phyloP scores from a whole-genome alignment of 2,329 filamentous ascomycete species.

The Arthrinium puccinioides region DNA sequence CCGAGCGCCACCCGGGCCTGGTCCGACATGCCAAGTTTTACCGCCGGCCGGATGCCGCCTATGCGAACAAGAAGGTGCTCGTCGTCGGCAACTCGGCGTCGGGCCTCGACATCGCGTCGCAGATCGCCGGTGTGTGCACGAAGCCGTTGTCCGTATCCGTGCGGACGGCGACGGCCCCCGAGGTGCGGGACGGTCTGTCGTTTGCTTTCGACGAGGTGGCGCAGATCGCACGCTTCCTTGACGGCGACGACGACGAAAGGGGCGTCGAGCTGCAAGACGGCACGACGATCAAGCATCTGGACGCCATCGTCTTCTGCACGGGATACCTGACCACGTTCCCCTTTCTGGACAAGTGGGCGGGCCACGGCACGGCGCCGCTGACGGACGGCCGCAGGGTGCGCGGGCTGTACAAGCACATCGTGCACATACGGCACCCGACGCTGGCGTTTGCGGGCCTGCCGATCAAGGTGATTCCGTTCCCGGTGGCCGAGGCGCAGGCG shows the following conservation, averaged over 20 bases:
- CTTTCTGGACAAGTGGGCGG: constrained; percentile 42
- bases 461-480: constrained; percentile 84
- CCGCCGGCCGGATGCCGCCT: constrained; percentile 53
- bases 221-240: constrained; percentile 50
- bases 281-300: constrained; percentile 57
- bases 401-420: constrained; percentile 71
- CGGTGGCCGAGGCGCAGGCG: constrained; percentile 70
- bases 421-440: constrained; percentile 69
- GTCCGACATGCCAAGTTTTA: constrained; percentile 78
- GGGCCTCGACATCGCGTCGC: constrained; percentile 73
- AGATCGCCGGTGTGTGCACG: constrained; percentile 58
- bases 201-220: constrained; percentile 43
- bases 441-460: constrained; percentile 70
- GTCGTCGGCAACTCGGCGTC: constrained; percentile 82
- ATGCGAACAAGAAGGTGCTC: constrained; percentile 64
- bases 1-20: constrained; percentile 47
- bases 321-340: constrained; percentile 84
- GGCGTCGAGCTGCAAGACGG: constrained; percentile 60
- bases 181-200: constrained; percentile 16
- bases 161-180: constrained; percentile 36
- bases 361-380: constrained; percentile 25
- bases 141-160: constrained; percentile 59
- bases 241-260: constrained; percentile 40
- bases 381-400: constrained; percentile 63
- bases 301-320: constrained; percentile 78